Base-by-base conservation (phyloP, 257 asterid species). In the Solanum corneliomulleri region DNA sequence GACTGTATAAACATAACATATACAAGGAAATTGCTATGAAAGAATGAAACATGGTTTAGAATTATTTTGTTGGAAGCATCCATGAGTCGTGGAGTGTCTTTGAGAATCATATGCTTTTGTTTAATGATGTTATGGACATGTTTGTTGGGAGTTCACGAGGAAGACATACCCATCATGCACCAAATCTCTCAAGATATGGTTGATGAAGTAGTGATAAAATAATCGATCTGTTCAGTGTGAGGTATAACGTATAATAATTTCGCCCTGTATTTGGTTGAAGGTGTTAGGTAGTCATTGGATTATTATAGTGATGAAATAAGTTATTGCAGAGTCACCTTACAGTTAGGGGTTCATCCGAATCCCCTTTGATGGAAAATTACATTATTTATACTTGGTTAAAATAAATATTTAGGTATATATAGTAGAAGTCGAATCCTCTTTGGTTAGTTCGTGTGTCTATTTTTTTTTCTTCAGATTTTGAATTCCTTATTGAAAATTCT, bases 61-160 rank as follows among this genome's bases (percentile, higher is more conserved):
- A 47, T 80, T 47, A 47, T 80, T 47, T 80, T 47, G 16, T 80
- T 29, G 85, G 85, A 78, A 78, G 25, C 64, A 78, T 18, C n/a
- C 39, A 25, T 25, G 21, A 33, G 62, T 77, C 39, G 39, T 77
- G 62, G 39, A 25, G 84, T 44, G 64, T 27, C 41, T 78, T 44
- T 45, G 9, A 44, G 39, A 80, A 80, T 29, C 35, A 47, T 80
- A 16, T 47, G 25, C 6, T 78, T 25, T 45, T 80, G 56, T 80
- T 80, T 47, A 80, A 47, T 29, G 69, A 52, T 49, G 62, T 80
- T 80, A 31, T 39, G 42, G 45, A 29, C 85, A 49, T 44, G 69
- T 11, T n/a, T 29, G 85, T 52, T 81, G 69, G 85, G 69, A 81
- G 69, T 29, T 49, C 85, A 81, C 69, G 85, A 80, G 20, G 85